Evolutionary conservation across 306 rosid genomes (phyloP), one percentile per base, ranked within the genome.

Genomic region (Hippophae gyantsensis): DNA sequence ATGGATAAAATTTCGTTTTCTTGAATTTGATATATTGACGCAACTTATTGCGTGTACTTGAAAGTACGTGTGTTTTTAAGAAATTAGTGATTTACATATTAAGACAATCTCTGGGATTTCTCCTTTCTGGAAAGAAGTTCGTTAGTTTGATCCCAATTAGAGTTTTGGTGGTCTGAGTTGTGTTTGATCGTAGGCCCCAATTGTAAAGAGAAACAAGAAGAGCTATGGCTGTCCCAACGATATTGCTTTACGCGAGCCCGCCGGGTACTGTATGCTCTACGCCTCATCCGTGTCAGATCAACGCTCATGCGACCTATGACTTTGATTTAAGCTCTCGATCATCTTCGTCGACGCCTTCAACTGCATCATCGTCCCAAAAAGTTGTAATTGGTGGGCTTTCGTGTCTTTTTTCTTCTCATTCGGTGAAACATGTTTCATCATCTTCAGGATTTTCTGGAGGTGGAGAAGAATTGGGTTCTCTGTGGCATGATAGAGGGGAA

Each of bases 211-310:
- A 3, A 32, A 7, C 57, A 42, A 43, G 51, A 43, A 69, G 18
- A 32, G 50, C 66, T 72, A 86, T 93, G 97, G 81, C 80, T 62
- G 97, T 88, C 13, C 95, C 99, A 3, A 84, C 95, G 5, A 86
- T 88, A 55, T 90, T 95, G 32, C 72, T 93, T 1, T 88, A 88
- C 80, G 84, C 94, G 38, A 92, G 95, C 57, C 88, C 95, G 54
- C 93, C 96, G n/a, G 73, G 93, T 72, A 80, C 80, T 57, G 90
- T 92, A 49, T 81, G 95, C 77, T 92, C 99, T 9, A 46, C 95
- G 41, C 69, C 97, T 27, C 82, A 86, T 52, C 80, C 96, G 1
- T 87, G 86, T 74, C 95, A 79, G 71, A 76, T 81, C 60, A 89
- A 79, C 56, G 74, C 81, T 6, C 90, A 87, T 18, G 73, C 82